phyloP scores from a whole-genome alignment of 179 eudicot species.

The Carnegiea gigantea region DNA sequence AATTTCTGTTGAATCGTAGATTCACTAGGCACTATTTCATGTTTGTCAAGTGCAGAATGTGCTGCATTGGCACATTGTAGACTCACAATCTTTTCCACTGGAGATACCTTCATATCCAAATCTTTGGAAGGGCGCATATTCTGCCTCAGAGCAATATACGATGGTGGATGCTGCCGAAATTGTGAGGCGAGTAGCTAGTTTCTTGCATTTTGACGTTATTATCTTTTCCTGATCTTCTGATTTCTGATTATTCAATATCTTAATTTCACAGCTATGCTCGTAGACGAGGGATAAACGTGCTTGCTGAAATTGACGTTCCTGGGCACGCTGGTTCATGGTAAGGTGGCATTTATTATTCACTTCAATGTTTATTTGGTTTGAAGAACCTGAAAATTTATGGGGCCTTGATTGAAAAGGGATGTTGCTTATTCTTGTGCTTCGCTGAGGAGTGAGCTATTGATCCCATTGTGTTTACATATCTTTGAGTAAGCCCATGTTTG shows the following conservation, averaged over 20 bases:
- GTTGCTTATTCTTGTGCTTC: not conserved
- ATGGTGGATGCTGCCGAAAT: slow-evolving; percentile 77
- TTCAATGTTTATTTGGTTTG: not conserved
- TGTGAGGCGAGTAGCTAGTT: slow-evolving; percentile 60
- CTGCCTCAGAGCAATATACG: slow-evolving; percentile 71
- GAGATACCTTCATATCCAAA: slow-evolving; percentile 92
- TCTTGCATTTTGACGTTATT: not conserved
- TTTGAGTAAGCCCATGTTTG: not conserved
- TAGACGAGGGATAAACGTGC: slow-evolving; percentile 74
- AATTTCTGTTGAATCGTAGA: not conserved
- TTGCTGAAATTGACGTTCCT: slow-evolving; percentile 94
- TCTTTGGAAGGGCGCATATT: slow-evolving; percentile 87
- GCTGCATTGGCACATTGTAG: slow-evolving; percentile 98
- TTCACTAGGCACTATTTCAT: not conserved
- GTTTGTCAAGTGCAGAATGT: slow-evolving; percentile 61
- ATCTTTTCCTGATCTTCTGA: not conserved
- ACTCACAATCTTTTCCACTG: slow-evolving; percentile 83
- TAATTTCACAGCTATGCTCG: slow-evolving; percentile 70
- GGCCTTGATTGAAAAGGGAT: not conserved
- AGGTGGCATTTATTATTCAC: not conserved
- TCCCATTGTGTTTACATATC: not conserved
- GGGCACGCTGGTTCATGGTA: slow-evolving; percentile 99
- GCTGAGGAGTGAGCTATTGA: not conserved
- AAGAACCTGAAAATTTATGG: not conserved
- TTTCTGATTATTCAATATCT: slow-evolving; percentile 7